phyloP scores from a whole-genome alignment of 2,329 filamentous ascomycete genomes.

The Phialocephala sp. region DNA sequence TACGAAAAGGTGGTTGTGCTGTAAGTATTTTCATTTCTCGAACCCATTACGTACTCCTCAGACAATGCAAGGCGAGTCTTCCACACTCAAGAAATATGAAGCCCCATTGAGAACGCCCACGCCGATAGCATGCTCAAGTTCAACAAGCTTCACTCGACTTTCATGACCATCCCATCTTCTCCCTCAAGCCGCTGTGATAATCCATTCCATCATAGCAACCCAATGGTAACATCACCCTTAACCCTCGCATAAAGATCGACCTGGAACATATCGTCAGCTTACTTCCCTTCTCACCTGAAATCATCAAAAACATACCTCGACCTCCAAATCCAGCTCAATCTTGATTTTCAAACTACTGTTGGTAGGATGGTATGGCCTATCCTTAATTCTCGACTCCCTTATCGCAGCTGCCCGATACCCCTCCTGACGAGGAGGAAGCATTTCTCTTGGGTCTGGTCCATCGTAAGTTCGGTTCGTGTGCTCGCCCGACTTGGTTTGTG shows the following conservation, averaged over 20 bases:
- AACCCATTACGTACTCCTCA: no score
- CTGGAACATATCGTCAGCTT: conserved; percentile 20
- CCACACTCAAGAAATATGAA: background rate
- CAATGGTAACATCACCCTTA: conserved; percentile 42
- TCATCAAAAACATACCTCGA: conserved; percentile 41
- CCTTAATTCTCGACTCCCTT: conserved; percentile 44
- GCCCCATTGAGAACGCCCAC: background rate
- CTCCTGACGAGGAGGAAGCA: conserved; percentile 23
- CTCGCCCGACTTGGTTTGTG: background rate
- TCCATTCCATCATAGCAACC: conserved; percentile 40
- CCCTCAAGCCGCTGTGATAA: no score
- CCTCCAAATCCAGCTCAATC: conserved; percentile 46
- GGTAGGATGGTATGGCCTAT: conserved; percentile 42
- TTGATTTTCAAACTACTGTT: conserved; percentile 46
- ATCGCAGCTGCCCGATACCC: conserved; percentile 30
- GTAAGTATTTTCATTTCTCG: no score
- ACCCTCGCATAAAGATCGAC: conserved; percentile 38
- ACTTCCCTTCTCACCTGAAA: conserved; percentile 12
- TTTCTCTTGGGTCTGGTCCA: background rate
- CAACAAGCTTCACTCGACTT: background rate
- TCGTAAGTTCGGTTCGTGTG: background rate
- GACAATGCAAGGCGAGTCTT: background rate
- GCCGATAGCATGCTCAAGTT: background rate
- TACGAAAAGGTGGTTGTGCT: no score
- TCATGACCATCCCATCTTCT: no score